A percentile compares a stretch with the other conserved stretches of the same genome.
Evolutionary conservation across 768 basidiomycete genomes (phyloP).

Genomic region (Mycena pura): DNA sequence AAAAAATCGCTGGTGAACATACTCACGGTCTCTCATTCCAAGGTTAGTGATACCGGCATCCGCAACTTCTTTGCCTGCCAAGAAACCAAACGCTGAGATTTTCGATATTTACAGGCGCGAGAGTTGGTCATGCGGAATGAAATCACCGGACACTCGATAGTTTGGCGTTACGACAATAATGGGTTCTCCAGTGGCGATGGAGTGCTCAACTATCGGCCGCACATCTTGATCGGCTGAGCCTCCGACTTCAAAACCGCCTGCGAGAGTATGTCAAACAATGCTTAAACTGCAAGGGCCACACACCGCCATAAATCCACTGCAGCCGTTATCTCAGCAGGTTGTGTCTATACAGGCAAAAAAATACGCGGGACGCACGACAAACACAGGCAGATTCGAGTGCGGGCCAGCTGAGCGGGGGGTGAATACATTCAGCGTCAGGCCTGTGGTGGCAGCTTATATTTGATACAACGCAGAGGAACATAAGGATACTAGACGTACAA

Average conservation of each 20-base stretch:
- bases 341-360: too few species aligned
- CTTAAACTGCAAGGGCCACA: neutral
- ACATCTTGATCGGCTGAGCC: slow-evolving; percentile 31
- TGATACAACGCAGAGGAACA: too few species aligned
- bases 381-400: slow-evolving; percentile 23
- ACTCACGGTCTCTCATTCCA: slow-evolving; percentile 58
- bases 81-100: slow-evolving; percentile 44
- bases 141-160: slow-evolving; percentile 43
- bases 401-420: too few species aligned
- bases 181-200: slow-evolving; percentile 38
- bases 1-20: too few species aligned
- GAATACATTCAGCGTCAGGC: too few species aligned
- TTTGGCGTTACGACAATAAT: slow-evolving; percentile 48
- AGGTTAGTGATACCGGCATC: slow-evolving; percentile 52
- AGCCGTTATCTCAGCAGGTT: neutral
- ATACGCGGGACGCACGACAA: neutral
- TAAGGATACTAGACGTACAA: too few species aligned
- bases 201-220: slow-evolving; percentile 37
- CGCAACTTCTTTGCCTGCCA: slow-evolving; percentile 47
- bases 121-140: neutral
- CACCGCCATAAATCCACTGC: slow-evolving; percentile 43
- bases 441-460: too few species aligned
- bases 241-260: slow-evolving; percentile 45
- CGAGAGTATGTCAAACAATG: neutral
- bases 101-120: neutral